Percentiles rank a stretch among this genome's conserved stretches.
phyloP scores from a whole-genome alignment of 2,329 filamentous ascomycete genomes.

The Colletotrichum scovillei region DNA sequence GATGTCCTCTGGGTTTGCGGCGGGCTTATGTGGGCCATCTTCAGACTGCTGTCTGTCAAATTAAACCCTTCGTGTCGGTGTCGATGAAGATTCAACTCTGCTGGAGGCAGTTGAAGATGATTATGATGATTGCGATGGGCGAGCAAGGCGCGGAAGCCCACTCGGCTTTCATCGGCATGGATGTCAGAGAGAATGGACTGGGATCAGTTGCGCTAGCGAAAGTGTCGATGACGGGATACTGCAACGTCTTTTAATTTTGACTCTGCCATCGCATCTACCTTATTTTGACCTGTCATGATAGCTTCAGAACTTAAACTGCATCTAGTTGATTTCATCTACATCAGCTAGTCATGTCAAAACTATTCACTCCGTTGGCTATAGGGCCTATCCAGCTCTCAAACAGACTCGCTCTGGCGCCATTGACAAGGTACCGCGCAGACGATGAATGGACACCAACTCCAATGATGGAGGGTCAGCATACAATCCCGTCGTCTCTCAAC shows the following conservation, averaged over 20 bases:
- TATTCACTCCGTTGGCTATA: conserved; percentile 35
- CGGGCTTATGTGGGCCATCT: neutral
- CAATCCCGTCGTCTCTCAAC: neutral
- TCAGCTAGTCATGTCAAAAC: conserved; percentile 29
- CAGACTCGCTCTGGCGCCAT: conserved; percentile 38
- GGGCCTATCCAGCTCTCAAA: conserved; percentile 36
- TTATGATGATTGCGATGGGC: neutral
- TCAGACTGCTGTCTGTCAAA: no score
- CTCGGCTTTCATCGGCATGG: neutral
- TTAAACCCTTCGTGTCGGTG: neutral
- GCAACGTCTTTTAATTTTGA: neutral
- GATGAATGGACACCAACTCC: conserved; percentile 36
- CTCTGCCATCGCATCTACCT: neutral
- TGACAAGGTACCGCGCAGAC: conserved; percentile 40
- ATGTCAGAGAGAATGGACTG: neutral
- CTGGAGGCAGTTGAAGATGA: neutral
- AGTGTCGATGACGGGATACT: neutral
- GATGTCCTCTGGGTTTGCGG: neutral
- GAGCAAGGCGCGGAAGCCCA: neutral
- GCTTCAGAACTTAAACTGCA: neutral
- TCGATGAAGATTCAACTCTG: neutral
- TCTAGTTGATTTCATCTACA: neutral
- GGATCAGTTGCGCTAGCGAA: neutral
- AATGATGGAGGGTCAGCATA: conserved; percentile 34
- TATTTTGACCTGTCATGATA: neutral